Percentiles rank a stretch among this genome's conserved stretches.
phyloP scores from a whole-genome alignment of 2,329 filamentous ascomycete genomes.

The Trichoderma sp. region DNA sequence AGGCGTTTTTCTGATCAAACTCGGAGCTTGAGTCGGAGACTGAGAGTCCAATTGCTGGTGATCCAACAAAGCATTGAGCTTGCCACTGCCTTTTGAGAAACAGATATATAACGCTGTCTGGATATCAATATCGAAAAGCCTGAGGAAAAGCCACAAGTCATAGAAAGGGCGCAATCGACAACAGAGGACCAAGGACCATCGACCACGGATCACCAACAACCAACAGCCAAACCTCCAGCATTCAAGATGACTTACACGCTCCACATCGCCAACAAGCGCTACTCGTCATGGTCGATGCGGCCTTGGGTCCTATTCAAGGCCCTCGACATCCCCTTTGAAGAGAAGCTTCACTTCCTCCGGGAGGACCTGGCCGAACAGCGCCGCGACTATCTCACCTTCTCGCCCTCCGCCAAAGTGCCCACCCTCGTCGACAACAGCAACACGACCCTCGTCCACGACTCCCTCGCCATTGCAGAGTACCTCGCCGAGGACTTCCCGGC shows the following conservation, averaged over 20 bases:
- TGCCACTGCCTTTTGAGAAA: not conserved
- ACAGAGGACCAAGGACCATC: not conserved
- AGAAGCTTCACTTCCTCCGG: conserved; percentile 37
- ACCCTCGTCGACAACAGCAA: conserved; percentile 35
- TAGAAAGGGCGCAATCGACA: not conserved
- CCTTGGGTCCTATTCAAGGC: conserved; percentile 45
- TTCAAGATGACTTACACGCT: conserved; percentile 32
- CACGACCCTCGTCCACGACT: conserved; percentile 42
- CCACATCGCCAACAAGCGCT: conserved; percentile 45
- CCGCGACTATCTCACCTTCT: conserved; percentile 38
- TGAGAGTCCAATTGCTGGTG: not conserved
- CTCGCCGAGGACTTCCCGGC: conserved; percentile 42
- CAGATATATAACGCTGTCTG: not conserved
- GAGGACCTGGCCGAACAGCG: conserved; percentile 28
- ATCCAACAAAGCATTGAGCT: not conserved
- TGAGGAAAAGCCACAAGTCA: not conserved
- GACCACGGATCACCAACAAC: not conserved
- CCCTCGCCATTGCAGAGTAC: conserved; percentile 47
- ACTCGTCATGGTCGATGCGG: conserved; percentile 47
- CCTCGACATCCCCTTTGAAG: conserved; percentile 42
- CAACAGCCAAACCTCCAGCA: not conserved
- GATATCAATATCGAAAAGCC: not conserved
- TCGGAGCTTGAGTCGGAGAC: not conserved
- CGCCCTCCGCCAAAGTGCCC: conserved; percentile 42
- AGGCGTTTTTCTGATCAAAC: not conserved